phyloP scores from a whole-genome alignment of 2,329 filamentous ascomycete species.

The Botrytis elliptica region DNA sequence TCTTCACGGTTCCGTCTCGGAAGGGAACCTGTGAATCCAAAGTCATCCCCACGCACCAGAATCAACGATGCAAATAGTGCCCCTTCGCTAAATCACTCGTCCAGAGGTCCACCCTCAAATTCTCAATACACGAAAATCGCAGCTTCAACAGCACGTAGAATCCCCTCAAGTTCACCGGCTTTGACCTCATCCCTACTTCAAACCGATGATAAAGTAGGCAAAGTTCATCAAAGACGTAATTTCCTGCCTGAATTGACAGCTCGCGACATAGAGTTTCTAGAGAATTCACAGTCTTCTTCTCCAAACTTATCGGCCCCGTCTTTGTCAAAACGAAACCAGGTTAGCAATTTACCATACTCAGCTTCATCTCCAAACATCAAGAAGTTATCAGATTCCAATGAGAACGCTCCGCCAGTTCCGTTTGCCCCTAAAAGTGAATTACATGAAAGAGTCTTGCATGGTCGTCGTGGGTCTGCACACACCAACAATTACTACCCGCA shows the following conservation, averaged over 20 bases:
- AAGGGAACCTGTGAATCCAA: neutral
- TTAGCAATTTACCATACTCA: conserved; percentile 8
- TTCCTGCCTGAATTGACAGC: neutral
- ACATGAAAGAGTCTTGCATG: conserved; percentile 12
- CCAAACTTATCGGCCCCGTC: neutral
- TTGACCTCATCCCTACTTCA: neutral
- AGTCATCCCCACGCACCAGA: neutral
- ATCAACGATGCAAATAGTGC: neutral
- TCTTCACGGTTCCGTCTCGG: neutral
- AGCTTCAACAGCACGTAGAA: neutral
- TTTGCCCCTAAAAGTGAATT: conserved; percentile 17
- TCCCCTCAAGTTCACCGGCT: neutral
- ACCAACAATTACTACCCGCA: conserved; percentile 14
- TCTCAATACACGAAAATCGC: neutral
- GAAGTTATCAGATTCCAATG: neutral
- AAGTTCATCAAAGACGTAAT: neutral
- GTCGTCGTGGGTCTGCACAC: conserved; percentile 11
- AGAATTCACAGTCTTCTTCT: neutral
- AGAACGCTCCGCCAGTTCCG: conserved; percentile 4
- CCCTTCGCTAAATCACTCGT: neutral
- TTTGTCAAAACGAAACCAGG: neutral
- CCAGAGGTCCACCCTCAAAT: neutral
- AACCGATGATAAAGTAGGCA: neutral
- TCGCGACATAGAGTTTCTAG: neutral
- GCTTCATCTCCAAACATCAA: conserved; percentile 14